A percentile compares a stretch with the other conserved stretches of the same genome.
These are phyloP conservation scores for Xylariales sp. DNA, from an alignment of 2,329 filamentous ascomycete species.

Conservation along the genomic window DNA sequence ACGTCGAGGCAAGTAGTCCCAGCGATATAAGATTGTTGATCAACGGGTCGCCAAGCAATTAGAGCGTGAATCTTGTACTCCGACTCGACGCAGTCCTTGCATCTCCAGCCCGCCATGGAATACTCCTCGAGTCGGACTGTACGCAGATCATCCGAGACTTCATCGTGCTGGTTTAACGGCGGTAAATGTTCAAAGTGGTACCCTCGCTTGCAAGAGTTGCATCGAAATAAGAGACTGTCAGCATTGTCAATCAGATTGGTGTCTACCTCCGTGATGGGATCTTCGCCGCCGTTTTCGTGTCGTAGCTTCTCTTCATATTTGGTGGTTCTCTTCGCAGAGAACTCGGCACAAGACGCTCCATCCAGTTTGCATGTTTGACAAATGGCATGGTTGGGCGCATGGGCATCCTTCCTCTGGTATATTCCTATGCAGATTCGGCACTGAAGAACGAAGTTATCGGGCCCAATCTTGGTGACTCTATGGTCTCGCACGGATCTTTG, in stretches of 20 bases:
- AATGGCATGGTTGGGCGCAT: conserved; percentile 63
- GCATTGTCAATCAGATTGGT: conserved; percentile 66
- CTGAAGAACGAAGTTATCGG: conserved; percentile 78
- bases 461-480: conserved; percentile 76
- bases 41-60: conserved; percentile 78
- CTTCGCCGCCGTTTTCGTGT: conserved; percentile 70
- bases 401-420: conserved; percentile 61
- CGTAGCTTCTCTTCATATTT: conserved; percentile 81
- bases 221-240: conserved; percentile 78
- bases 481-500: conserved; percentile 73
- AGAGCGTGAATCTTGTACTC: conserved; percentile 68
- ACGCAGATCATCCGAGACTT: conserved; percentile 44
- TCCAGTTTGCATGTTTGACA: conserved; percentile 66
- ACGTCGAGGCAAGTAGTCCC: conserved; percentile 51
- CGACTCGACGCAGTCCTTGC: conserved; percentile 67
- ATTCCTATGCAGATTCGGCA: conserved; percentile 78
- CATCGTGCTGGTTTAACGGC: conserved; percentile 30
- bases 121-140: conserved; percentile 68
- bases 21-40: conserved; percentile 49
- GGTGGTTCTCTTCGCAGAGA: conserved; percentile 66
- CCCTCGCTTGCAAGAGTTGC: conserved; percentile 66
- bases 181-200: conserved; percentile 86
- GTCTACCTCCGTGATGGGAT: conserved; percentile 66
- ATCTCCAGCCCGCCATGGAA: conserved; percentile 64
- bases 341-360: conserved; percentile 69